These are phyloP conservation scores for Cryptosporidium bovis DNA, from an alignment of 169 alveolate genomes.

Conservation along the genomic window DNA sequence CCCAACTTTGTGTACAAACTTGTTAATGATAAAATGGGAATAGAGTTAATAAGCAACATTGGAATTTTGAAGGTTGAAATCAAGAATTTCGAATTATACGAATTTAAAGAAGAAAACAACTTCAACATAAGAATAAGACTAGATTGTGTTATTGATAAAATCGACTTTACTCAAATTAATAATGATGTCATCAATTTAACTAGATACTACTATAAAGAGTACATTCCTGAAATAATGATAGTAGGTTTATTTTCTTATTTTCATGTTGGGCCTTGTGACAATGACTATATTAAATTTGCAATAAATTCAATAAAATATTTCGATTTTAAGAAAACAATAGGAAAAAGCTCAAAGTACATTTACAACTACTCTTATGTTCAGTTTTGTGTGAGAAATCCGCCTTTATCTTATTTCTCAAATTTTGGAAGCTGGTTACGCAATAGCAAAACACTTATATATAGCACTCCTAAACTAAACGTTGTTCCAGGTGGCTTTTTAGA, in stretches of 20 bases:
- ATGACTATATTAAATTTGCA: conserved; percentile 49
- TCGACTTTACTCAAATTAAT: conserved; percentile 1
- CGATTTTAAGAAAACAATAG: conserved; percentile 7
- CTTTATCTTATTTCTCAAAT: conserved; percentile 21
- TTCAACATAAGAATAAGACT: conserved; percentile 11
- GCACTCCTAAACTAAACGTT: conserved; percentile 36
- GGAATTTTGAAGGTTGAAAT: conserved; percentile 29
- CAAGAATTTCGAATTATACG: not conserved
- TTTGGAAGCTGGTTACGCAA: conserved; percentile 48
- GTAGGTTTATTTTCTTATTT: conserved; percentile 27
- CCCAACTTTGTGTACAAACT: conserved; percentile 20
- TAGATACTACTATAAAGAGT: conserved; percentile 5
- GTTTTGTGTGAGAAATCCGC: conserved; percentile 47
- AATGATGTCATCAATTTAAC: not conserved
- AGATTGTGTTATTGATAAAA: conserved; percentile 2
- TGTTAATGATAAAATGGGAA: conserved; percentile 9
- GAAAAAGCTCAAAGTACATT: conserved; percentile 1
- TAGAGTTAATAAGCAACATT: conserved; percentile 2
- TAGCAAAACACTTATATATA: conserved; percentile 31
- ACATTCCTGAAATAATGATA: conserved; percentile 19
- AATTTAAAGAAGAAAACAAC: conserved; percentile 24
- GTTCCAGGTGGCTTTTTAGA: conserved; percentile 73
- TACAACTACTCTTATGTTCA: conserved; percentile 30
- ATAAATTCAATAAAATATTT: not conserved
- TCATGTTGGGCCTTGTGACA: not conserved